Percentiles rank a stretch among this genome's conserved stretches.
These are phyloP conservation scores for Fistulifera pelliculosa DNA, from an alignment of 108 stramenopile genomes.

Conservation along the genomic window DNA sequence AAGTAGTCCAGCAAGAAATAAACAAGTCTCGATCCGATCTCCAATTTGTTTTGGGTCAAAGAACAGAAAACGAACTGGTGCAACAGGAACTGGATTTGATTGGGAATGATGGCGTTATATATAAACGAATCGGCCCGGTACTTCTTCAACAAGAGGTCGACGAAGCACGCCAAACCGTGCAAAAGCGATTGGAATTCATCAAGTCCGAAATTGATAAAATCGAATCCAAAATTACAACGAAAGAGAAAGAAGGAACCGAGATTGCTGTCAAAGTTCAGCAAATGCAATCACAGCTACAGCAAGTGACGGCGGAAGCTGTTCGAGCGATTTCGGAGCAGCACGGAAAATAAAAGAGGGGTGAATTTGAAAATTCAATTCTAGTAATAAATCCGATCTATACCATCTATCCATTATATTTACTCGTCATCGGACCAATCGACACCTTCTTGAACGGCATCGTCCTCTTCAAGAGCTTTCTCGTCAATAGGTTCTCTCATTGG, in stretches of 20 bases:
- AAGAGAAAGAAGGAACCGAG: slow-evolving; percentile 44
- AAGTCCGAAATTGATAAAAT: slow-evolving; percentile 53
- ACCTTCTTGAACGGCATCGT: slow-evolving; percentile 80
- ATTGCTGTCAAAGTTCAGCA: slow-evolving; percentile 63
- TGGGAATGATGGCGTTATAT: slow-evolving; percentile 43
- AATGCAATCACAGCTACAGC: slow-evolving; percentile 77
- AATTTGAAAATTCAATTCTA: not conserved
- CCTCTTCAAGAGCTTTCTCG: slow-evolving; percentile 20
- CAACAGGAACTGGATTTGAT: slow-evolving; percentile 43
- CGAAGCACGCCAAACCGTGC: slow-evolving; percentile 82
- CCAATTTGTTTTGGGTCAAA: slow-evolving; percentile 64
- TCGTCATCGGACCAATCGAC: slow-evolving; percentile 79
- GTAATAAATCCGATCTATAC: slow-evolving; percentile 9
- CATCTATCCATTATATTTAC: slow-evolving; percentile 8
- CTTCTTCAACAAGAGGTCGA: slow-evolving; percentile 81
- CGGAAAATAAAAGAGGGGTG: not conserved
- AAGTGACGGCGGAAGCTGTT: slow-evolving; percentile 74
- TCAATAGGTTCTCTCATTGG: not conserved
- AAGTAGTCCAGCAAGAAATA: slow-evolving; percentile 63
- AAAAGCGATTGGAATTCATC: slow-evolving; percentile 85
- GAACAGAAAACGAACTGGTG: slow-evolving; percentile 89
- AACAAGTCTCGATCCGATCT: slow-evolving; percentile 37
- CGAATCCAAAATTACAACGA: slow-evolving; percentile 37
- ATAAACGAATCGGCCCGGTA: slow-evolving; percentile 89
- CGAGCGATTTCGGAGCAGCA: slow-evolving; percentile 30